phyloP scores from a whole-genome alignment of 768 basidiomycete species.

The Collybia mongolica region DNA sequence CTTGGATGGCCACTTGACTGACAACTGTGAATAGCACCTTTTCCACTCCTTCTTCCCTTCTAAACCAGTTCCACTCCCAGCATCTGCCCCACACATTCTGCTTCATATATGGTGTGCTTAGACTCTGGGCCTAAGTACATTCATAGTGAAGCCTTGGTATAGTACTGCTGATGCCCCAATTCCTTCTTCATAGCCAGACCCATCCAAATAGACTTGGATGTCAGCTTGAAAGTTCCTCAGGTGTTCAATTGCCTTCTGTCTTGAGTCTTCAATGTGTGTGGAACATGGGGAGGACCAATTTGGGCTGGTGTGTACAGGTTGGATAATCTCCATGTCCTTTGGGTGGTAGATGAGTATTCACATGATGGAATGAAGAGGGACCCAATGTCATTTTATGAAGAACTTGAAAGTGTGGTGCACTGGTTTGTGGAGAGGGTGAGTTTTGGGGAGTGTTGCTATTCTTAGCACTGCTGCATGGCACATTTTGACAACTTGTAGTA shows the following conservation, averaged over 20 bases:
- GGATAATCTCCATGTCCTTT: conserved; percentile 11
- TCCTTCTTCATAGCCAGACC: conserved; percentile 9
- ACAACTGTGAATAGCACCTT: too few species aligned
- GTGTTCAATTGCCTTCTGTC: conserved; percentile 1
- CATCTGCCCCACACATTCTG: conserved; percentile 11
- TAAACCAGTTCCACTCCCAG: conserved; percentile 12
- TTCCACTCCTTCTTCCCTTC: background rate
- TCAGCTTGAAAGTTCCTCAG: background rate
- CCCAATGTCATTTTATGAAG: conserved; percentile 3
- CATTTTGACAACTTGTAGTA: conserved; percentile 3
- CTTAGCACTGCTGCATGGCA: conserved; percentile 5
- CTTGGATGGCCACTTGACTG: too few species aligned
- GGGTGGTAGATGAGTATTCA: conserved; percentile 2
- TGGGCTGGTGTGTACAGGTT: background rate
- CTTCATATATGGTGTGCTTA: conserved; percentile 14
- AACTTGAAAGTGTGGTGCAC: background rate
- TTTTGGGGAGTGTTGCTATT: conserved; percentile 2
- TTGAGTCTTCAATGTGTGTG: conserved; percentile 3
- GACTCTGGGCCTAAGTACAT: conserved; percentile 3
- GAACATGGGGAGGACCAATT: background rate
- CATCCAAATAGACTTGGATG: conserved; percentile 13
- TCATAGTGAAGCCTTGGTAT: background rate
- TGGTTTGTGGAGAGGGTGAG: conserved; percentile 9
- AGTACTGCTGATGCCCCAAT: conserved; percentile 13
- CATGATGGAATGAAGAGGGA: conserved; percentile 12